phyloP scores from a whole-genome alignment of 148 eudicot species.

The Heliosperma pusillum region DNA sequence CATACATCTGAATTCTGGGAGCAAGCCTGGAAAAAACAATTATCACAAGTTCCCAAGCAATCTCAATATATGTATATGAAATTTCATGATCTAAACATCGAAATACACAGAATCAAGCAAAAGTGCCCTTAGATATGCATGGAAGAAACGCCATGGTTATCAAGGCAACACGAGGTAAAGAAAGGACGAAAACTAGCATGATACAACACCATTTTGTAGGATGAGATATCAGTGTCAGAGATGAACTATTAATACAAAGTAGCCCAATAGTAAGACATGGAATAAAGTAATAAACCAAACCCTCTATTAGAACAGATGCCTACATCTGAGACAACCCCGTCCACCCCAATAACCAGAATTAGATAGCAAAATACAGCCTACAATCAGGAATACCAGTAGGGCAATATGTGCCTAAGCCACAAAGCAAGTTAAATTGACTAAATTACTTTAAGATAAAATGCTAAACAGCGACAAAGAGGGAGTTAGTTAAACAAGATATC shows the following conservation, averaged over 20 bases:
- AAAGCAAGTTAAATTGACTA: neutral
- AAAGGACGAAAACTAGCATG: neutral
- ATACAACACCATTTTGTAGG: neutral
- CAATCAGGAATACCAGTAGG: neutral
- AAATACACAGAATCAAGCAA: neutral
- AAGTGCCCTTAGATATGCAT: neutral
- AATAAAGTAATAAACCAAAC: neutral
- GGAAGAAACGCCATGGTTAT: neutral
- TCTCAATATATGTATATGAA: neutral
- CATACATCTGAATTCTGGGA: slow-evolving; percentile 52
- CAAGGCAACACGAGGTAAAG: neutral
- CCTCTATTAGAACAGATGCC: neutral
- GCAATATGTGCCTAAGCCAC: neutral
- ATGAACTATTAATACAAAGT: neutral
- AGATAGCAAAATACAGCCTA: neutral
- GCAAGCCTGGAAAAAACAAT: slow-evolving; percentile 46
- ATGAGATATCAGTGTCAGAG: neutral
- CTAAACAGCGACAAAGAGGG: neutral
- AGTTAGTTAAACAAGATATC: neutral
- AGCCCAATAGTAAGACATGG: neutral
- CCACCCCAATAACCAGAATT: neutral
- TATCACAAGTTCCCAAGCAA: slow-evolving; percentile 10
- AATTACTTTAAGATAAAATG: neutral
- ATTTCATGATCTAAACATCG: neutral
- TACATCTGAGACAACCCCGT: neutral